phyloP scores from a whole-genome alignment of 2,329 filamentous ascomycete species.

The Hypoxylon sp. region DNA sequence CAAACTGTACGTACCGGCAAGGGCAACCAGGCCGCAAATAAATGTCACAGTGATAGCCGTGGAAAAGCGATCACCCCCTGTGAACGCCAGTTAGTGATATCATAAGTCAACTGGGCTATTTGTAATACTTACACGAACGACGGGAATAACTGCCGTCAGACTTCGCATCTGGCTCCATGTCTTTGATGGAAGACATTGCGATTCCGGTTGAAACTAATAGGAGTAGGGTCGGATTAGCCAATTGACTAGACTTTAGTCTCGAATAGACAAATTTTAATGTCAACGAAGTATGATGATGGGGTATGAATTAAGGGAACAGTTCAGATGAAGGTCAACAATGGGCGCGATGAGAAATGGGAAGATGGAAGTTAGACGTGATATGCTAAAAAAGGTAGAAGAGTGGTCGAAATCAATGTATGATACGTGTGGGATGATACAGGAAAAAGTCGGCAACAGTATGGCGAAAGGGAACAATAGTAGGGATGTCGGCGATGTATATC shows the following conservation, averaged over 20 bases:
- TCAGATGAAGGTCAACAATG: not conserved
- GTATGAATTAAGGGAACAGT: not conserved
- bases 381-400: not conserved
- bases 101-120: not conserved
- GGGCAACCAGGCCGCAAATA: too few relatives aligned
- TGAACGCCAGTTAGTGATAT: not conserved
- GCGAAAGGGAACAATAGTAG: not conserved
- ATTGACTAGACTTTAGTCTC: not conserved
- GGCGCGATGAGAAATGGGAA: not conserved
- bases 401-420: not conserved
- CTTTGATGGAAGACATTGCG: not conserved
- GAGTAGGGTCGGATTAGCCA: not conserved
- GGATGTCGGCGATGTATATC: not conserved
- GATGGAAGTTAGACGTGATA: not conserved
- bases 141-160: not conserved
- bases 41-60: too few relatives aligned
- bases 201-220: not conserved
- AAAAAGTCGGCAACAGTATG: not conserved
- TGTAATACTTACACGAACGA: not conserved
- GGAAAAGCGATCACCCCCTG: too few relatives aligned
- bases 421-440: not conserved
- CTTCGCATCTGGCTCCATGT: not conserved
- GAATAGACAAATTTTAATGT: not conserved
- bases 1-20: too few relatives aligned
- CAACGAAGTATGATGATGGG: not conserved